phyloP scores from a whole-genome alignment of 192 early-diverging fungal species.

The Anaeromyces robustus region DNA sequence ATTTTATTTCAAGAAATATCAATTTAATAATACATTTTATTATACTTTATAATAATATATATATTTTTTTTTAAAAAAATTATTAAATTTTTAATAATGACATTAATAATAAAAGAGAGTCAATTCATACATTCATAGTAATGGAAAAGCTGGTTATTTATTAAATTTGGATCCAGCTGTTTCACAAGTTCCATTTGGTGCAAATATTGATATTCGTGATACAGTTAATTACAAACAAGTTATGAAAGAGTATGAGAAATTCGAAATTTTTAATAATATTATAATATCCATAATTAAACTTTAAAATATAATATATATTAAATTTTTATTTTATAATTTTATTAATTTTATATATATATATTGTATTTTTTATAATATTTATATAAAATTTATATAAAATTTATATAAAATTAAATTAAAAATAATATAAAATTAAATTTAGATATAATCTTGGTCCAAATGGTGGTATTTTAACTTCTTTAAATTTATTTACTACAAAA shows the following conservation, averaged over 20 bases:
- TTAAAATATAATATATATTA: background rate
- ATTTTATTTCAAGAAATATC: too few species aligned
- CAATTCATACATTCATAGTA: conserved; percentile 65
- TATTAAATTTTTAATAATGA: background rate
- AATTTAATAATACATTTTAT: too few species aligned
- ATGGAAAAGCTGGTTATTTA: conserved; percentile 65
- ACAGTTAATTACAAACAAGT: conserved; percentile 98
- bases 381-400: too few species aligned
- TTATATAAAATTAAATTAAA: background rate
- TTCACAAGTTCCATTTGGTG: conserved; percentile 64
- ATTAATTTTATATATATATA: too few species aligned
- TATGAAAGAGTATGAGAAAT: conserved; percentile 88
- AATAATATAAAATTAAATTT: background rate
- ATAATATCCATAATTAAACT: conserved; percentile 6
- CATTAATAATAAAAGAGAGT: conserved; percentile 33
- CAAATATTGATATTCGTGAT: conserved; percentile 95
- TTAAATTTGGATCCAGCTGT: conserved; percentile 94
- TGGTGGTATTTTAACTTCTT: conserved; percentile 86
- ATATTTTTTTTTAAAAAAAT: too few species aligned
- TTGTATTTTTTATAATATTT: too few species aligned
- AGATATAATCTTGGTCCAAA: conserved; percentile 91
- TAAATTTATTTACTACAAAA: conserved; percentile 95
- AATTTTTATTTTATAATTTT: too few species aligned
- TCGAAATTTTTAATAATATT: too few species aligned
- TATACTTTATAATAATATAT: too few species aligned